Percentiles rank a stretch among this genome's conserved stretches.
phyloP scores from a whole-genome alignment of 208 protist species.

The Vickermania spadyakhi region DNA sequence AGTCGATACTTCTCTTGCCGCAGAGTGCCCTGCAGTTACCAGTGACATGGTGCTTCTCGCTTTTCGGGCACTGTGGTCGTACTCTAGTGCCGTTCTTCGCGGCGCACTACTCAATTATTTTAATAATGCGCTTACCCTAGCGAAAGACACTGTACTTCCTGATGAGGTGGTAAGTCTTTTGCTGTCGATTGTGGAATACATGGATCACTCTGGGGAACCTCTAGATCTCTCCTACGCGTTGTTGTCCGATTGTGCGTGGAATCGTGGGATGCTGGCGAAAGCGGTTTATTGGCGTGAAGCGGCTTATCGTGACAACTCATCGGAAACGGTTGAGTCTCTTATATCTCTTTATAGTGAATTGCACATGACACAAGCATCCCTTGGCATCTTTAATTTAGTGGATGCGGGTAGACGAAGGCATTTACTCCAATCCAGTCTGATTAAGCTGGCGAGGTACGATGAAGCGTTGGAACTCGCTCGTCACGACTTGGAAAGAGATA shows the following conservation, averaged over 20 bases:
- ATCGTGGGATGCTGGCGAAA: constrained; percentile 82
- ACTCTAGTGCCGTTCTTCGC: constrained; percentile 47
- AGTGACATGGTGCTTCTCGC: constrained; percentile 52
- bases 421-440: constrained; percentile 70
- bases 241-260: constrained; percentile 74
- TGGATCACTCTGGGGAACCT: constrained; percentile 72
- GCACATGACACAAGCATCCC: constrained; percentile 64
- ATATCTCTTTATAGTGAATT: constrained; percentile 76
- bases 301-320: constrained; percentile 64
- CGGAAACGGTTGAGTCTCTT: constrained; percentile 60
- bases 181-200: constrained; percentile 75
- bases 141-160: constrained; percentile 50
- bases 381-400: constrained; percentile 63
- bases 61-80: constrained; percentile 74
- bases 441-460: constrained; percentile 72
- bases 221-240: constrained; percentile 50
- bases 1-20: constrained; percentile 51
- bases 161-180: constrained; percentile 61
- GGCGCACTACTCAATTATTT: constrained; percentile 53
- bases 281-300: constrained; percentile 82
- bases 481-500: constrained; percentile 51
- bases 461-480: constrained; percentile 58
- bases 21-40: constrained; percentile 57
- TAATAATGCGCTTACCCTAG: constrained; percentile 41
- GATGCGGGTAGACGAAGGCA: constrained; percentile 43